These are phyloP conservation scores for Neoboletus subvelutipes DNA, from an alignment of 768 basidiomycete species.

Conservation along the genomic window DNA sequence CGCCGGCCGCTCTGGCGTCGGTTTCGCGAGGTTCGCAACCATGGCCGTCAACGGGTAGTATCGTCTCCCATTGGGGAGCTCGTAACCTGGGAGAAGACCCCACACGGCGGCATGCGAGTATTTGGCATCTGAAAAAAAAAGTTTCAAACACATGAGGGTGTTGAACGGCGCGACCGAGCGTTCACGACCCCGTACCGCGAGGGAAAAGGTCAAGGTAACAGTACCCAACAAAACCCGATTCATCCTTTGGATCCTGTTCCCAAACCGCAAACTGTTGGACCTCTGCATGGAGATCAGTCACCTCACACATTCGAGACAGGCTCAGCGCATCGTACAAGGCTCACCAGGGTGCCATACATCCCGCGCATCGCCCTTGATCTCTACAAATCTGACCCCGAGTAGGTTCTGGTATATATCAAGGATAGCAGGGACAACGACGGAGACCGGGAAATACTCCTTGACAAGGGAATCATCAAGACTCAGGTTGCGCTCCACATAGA, in stretches of 20 bases:
- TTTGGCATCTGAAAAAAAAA: conserved; percentile 52
- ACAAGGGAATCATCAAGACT: conserved; percentile 74
- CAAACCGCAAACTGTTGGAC: conserved; percentile 85
- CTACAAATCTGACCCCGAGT: conserved; percentile 68
- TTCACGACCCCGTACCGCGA: conserved; percentile 47
- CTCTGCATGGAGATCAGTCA: conserved; percentile 40
- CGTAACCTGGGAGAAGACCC: conserved; percentile 68
- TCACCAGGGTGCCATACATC: conserved; percentile 81
- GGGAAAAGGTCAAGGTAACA: conserved; percentile 90
- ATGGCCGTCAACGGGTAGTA: conserved; percentile 77
- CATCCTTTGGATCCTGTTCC: conserved; percentile 73
- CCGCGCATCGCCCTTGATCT: conserved; percentile 51
- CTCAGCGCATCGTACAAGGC: conserved; percentile 11
- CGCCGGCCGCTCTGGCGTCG: conserved; percentile 76
- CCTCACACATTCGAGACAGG: neutral
- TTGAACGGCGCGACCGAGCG: neutral
- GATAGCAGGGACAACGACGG: conserved; percentile 78
- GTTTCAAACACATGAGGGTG: neutral
- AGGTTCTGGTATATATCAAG: conserved; percentile 82
- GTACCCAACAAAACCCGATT: conserved; percentile 75
- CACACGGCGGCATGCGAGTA: conserved; percentile 89
- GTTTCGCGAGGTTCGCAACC: conserved; percentile 90
- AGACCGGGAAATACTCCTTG: conserved; percentile 89
- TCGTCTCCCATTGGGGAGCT: conserved; percentile 52
- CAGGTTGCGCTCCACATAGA: conserved; percentile 62